Evolutionary conservation across 495 filamentous ascomycete genomes (phyloP), one percentile per base, ranked within the genome.

Genomic region (Lepraria neglecta): DNA sequence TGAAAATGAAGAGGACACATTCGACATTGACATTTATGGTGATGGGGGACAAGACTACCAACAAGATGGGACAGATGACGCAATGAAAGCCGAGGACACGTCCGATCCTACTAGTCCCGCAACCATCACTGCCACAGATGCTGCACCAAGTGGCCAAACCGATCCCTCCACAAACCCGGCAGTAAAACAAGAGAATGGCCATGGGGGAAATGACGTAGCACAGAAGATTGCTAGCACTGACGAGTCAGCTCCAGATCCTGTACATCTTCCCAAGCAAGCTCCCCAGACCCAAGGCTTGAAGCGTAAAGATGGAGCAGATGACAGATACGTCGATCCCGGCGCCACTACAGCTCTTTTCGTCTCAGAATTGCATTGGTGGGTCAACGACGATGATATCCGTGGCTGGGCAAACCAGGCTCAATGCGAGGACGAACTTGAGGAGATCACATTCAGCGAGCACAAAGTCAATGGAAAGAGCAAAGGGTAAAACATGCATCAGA

Each of bases 391-490:
- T 68, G 90, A 96, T 63, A 82, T 98, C 61, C 87, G 94, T 51
- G 90, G 88, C 59, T 96, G 91, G 92, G 82, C 87, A 12, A 83
- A 84, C 64, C 78, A 88, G 62, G 87, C 86, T 33, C 79, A 78
- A 10, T 87, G 82, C 64, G 94, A 97, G 69, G 80, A 84, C 50
- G 90, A 95, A 67, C 78, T 98, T 24, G 90, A 90, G 68, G 92
- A 96, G 59, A 85, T 97, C 47, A 95, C 92, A 1, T 97, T 97
- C 68, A 95, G 87, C 63, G 94, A 98, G 70, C 94, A 97, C 73
- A 98, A 98, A 73, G 91, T 97, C 15, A 98, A 98, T 67, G 94
- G 94, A 58, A 98, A 98, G 73, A 94, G 89, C 72, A 97, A 97
- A 76, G 91, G 92, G 92, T 96, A 78, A 66, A 86, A 73, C 47